phyloP scores from a whole-genome alignment of 768 basidiomycete species.

The Phanerodontia chrysosporium region DNA sequence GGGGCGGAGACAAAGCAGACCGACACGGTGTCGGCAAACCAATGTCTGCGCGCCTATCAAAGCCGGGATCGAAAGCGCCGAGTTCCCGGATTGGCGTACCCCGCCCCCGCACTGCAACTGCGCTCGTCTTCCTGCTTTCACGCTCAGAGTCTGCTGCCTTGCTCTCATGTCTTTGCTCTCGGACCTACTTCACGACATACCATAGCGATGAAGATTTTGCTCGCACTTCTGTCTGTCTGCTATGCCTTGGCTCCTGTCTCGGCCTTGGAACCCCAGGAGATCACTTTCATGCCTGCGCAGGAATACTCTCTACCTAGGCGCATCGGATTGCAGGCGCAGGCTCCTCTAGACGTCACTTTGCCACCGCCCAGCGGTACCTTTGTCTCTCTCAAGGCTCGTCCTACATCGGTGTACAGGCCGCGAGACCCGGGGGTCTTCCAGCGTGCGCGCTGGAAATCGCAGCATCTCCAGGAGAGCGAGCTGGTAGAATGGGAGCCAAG shows the following conservation, averaged over 20 bases:
- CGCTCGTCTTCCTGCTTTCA: background rate
- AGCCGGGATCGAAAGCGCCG: background rate
- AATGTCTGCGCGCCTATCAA: background rate
- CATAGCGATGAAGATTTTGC: background rate
- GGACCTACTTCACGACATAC: background rate
- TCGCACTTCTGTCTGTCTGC: background rate
- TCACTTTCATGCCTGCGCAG: background rate
- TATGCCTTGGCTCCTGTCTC: background rate
- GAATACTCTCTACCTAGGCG: background rate
- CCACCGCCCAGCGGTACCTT: background rate
- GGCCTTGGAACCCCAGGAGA: background rate
- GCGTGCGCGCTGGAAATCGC: slow-evolving; percentile 48
- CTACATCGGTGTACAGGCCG: slow-evolving; percentile 60
- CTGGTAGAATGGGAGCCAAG: slow-evolving; percentile 63
- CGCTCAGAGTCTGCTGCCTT: background rate
- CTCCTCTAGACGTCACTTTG: background rate
- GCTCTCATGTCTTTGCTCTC: background rate
- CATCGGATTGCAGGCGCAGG: background rate
- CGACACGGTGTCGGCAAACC: background rate
- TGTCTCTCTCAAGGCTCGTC: slow-evolving; percentile 33
- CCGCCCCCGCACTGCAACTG: slow-evolving; percentile 3
- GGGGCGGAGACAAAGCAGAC: too few relatives aligned
- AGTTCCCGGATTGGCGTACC: slow-evolving; percentile 1
- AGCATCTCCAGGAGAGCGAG: slow-evolving; percentile 45
- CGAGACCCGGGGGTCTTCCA: slow-evolving; percentile 47